A percentile compares a stretch with the other conserved stretches of the same genome.
Conservation (phyloP, 345 rosid species). For the Sisymbrium altissimum region DNA sequence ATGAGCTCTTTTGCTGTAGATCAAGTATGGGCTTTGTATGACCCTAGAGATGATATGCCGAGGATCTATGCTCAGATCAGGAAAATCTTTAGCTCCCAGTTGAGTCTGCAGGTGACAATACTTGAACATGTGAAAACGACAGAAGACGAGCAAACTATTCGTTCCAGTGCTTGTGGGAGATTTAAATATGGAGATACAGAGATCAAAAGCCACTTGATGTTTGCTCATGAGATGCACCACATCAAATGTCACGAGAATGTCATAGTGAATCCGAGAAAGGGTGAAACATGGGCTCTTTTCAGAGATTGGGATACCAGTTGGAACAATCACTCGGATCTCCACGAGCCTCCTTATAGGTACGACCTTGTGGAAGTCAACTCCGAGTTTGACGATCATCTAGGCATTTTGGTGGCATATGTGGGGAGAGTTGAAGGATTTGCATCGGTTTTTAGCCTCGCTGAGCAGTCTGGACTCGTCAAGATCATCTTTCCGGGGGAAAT, state of each 20-base stretch:
- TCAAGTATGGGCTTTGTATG: slow-evolving; percentile 81
- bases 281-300: slow-evolving; percentile 81
- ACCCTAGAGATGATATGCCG: slow-evolving; percentile 66
- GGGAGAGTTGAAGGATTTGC: slow-evolving; percentile 58
- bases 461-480: slow-evolving; percentile 21
- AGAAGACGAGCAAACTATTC: slow-evolving; percentile 25
- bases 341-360: slow-evolving; percentile 40
- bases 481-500: slow-evolving; percentile 41
- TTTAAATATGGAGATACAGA: slow-evolving; percentile 39
- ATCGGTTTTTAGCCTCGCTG: slow-evolving; percentile 45
- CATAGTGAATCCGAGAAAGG: slow-evolving; percentile 54
- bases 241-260: slow-evolving; percentile 18
- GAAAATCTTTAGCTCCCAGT: slow-evolving; percentile 41
- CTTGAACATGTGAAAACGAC: slow-evolving; percentile 42
- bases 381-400: slow-evolving; percentile 39
- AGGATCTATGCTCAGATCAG: slow-evolving; percentile 64
- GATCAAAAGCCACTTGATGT: slow-evolving; percentile 42
- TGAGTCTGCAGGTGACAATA: slow-evolving; percentile 60
- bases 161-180: slow-evolving; percentile 56
- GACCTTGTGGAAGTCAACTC: slow-evolving; percentile 64
- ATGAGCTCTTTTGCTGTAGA: slow-evolving; percentile 49
- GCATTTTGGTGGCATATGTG: slow-evolving; percentile 61
- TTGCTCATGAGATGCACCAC: slow-evolving; percentile 51
- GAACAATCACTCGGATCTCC: slow-evolving; percentile 9
- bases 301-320: slow-evolving; percentile 55